Evolutionary conservation across 495 filamentous ascomycete species (phyloP), one percentile per base, ranked within the genome.

Genomic region (Penicillium antarcticum): DNA sequence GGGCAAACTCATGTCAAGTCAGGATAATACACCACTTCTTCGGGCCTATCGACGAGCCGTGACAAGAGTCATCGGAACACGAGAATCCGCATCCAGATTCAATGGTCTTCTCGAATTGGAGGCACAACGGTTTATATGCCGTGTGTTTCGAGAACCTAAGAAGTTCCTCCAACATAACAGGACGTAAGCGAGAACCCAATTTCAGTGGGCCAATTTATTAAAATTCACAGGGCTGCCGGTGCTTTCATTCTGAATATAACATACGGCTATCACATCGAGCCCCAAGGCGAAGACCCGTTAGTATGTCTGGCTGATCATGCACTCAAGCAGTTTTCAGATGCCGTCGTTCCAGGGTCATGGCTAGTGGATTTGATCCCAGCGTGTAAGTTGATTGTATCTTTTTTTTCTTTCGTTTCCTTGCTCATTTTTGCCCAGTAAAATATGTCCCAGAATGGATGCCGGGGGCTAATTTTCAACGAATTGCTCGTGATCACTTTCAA

Each of bases 191-290:
- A 41, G 4, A 26, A 53, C 17, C 2, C 23, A 16, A 23, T 29
- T 29, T 3, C 21, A 23, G 9, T 29, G 5, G 9, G 9, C 21
- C 21, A 23, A 9, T 1, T 10, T 29, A 10, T 8, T 9, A 0
- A 29, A 29, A 29, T 29, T 7, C 9, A 29, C 31, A 75, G 68
- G 23, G 64, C 68, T 34, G 65, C 73, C 5, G 77, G 72, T 8
- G 62, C 70, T 7, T 52, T 77, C 10, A 74, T 81, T 8, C 52
- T 81, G 1, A 77, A 77, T 24, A 70, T 77, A 3, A 53, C 58
- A 2, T 82, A 81, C 46, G 77, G 76, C 13, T 81, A 82, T 51
- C 71, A 62, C 0, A 66, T 69, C 10, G 74, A 76, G 43, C 57
- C 63, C 5, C 60, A 72, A 31, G 48, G 35, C 2, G 35, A 42